Percentiles rank a stretch among this genome's conserved stretches.
These are phyloP conservation scores for Allantophomopsis lycopodina DNA, from an alignment of 2,329 filamentous ascomycete genomes.

Conservation along the genomic window DNA sequence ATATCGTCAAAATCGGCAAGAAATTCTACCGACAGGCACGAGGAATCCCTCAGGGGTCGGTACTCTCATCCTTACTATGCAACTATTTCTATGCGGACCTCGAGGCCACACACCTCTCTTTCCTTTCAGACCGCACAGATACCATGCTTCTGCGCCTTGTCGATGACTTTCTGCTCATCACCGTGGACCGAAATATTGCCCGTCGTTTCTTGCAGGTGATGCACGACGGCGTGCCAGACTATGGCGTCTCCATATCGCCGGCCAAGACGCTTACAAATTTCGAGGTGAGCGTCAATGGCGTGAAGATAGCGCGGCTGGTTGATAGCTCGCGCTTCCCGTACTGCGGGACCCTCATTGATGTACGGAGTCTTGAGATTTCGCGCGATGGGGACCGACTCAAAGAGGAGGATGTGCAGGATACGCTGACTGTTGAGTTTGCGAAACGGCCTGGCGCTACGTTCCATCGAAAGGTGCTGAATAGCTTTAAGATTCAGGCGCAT, in stretches of 20 bases:
- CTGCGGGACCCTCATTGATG: constrained; percentile 71
- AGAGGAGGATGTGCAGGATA: constrained; percentile 38
- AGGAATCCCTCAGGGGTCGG: constrained; percentile 87
- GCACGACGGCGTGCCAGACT: constrained; percentile 64
- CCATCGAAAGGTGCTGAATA: constrained; percentile 63
- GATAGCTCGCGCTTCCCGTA: constrained; percentile 57
- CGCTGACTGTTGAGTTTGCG: constrained; percentile 66
- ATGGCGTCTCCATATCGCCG: constrained; percentile 66
- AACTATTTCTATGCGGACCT: constrained; percentile 93
- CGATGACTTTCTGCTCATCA: constrained; percentile 89
- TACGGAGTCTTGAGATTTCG: constrained; percentile 53
- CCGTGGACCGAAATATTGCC: constrained; percentile 52
- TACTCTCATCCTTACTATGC: constrained; percentile 76
- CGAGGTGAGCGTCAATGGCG: constrained; percentile 40
- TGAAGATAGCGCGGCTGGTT: constrained; percentile 33
- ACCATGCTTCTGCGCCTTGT: constrained; percentile 69
- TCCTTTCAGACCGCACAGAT: constrained; percentile 37
- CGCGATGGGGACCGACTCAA: constrained; percentile 44
- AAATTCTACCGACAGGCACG: constrained; percentile 75
- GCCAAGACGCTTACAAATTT: constrained; percentile 83
- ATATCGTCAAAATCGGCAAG: constrained; percentile 80
- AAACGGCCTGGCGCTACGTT: constrained; percentile 65
- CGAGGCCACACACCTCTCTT: constrained; percentile 55
- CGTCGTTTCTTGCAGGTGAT: constrained; percentile 63
- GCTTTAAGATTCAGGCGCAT: constrained; percentile 75